Percentiles rank a stretch among this genome's conserved stretches.
Evolutionary conservation across 169 alveolate genomes (phyloP).

Genomic region (Plasmodium falciparum): DNA sequence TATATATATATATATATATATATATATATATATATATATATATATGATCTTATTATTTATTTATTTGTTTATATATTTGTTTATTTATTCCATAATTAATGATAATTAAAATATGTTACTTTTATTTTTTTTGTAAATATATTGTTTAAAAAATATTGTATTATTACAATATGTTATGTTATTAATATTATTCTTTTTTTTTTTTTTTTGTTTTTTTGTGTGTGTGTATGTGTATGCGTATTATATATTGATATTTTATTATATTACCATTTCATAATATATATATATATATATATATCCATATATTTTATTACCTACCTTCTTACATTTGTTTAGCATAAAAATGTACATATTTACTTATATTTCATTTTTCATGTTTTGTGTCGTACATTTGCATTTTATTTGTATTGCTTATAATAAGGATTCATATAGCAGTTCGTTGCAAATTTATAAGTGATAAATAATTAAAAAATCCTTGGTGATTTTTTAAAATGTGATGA

Average conservation of each 20-base stretch:
- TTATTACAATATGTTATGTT: no score
- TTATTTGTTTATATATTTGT: not conserved
- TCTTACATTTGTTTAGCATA: not conserved
- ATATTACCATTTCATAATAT: not conserved
- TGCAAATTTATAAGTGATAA: constrained; percentile 77
- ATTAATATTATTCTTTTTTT: no score
- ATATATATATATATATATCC: not conserved
- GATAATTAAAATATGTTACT: not conserved
- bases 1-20: not conserved
- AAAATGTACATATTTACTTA: not conserved
- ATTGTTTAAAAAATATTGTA: no score
- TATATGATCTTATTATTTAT: not conserved
- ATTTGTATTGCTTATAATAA: constrained; percentile 41
- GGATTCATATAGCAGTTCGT: constrained; percentile 55
- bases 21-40: not conserved
- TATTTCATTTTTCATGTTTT: not conserved
- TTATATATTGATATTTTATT: not conserved
- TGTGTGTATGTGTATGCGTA: not conserved
- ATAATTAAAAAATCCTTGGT: not conserved
- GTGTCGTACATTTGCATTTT: not conserved
- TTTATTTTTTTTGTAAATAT: constrained; percentile 1
- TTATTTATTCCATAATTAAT: not conserved
- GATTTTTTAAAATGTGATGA: constrained; percentile 18
- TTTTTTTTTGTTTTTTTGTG: not conserved
- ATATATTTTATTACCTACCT: not conserved